Percentiles rank a stretch among this genome's conserved stretches.
Conservation (phyloP, 495 filamentous ascomycete species). For the Glonium stellatum region DNA sequence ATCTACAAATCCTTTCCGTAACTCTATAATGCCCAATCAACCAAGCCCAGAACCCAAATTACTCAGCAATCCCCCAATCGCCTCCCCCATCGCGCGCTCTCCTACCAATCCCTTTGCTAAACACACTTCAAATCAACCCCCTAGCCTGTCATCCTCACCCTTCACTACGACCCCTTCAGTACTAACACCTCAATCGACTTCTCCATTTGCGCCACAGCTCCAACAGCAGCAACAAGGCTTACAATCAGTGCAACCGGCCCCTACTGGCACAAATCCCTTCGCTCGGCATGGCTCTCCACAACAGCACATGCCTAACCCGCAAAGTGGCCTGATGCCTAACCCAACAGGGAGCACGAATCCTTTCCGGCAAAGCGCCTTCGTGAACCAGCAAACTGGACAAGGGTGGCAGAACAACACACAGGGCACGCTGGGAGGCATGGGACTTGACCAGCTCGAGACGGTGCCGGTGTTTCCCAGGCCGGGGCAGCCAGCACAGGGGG, state of each 20-base stretch:
- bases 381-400: constrained; percentile 77
- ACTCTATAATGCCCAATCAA: constrained; percentile 28
- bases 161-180: constrained; percentile 14
- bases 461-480: constrained; percentile 83
- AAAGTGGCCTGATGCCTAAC: constrained; percentile 47
- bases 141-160: constrained; percentile 16
- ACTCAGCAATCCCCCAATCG: constrained; percentile 19
- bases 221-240: constrained; percentile 22
- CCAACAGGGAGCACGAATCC: constrained; percentile 90
- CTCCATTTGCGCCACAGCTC: constrained; percentile 17
- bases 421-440: constrained; percentile 76
- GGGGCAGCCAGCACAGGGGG: constrained; percentile 36
- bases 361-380: constrained; percentile 81
- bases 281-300: constrained; percentile 40
- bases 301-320: constrained; percentile 15
- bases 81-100: constrained; percentile 21
- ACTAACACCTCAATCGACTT: constrained; percentile 4
- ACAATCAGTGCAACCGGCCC: constrained; percentile 50
- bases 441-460: constrained; percentile 62
- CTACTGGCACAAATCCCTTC: constrained; percentile 69
- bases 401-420: constrained; percentile 71
- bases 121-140: constrained; percentile 25
- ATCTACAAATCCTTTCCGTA: constrained; percentile 35
- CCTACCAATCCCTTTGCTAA: constrained; percentile 29
- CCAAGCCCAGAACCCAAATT: constrained; percentile 13